Evolutionary conservation across 768 basidiomycete genomes (phyloP), one percentile per base, ranked within the genome.

Genomic region (Rhodotorula paludigena): DNA sequence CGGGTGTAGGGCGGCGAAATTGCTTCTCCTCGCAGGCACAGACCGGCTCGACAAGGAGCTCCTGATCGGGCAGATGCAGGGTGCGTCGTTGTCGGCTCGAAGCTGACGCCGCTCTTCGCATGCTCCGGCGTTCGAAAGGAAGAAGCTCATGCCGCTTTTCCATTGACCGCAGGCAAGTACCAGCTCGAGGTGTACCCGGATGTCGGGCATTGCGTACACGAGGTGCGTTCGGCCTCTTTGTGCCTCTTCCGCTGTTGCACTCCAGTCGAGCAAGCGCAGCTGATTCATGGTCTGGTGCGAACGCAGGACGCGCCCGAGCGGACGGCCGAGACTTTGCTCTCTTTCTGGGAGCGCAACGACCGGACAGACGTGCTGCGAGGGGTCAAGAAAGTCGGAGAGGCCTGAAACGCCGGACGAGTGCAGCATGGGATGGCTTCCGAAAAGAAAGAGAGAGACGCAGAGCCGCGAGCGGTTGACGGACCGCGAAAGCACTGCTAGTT

Each of bases 51-150:
- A 99, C 75, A 88, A 85, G 73, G 86, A 90, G 72, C 82, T 99
- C 53, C 96, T 94, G 88, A 92, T 98, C 57, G 96, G 89, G 1
- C 91, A 93, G 76, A 93, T 94, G 91, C 90, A 87, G 77, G 90
- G 87, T 75, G 35, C 55, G 73, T 35, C 23, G n/a, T n/a, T 14
- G 25, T 23, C 8, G 30, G 23, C 21, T 6, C 6, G 32, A 5
- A 30, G 4, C n/a, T 36, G 9, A 10, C 23, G 18, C 28, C 47
- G 28, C 18, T 23, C 20, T n/a, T 51, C 47, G 6, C 20, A 20
- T 28, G n/a, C n/a, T n/a, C n/a, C n/a, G n/a, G n/a, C n/a, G n/a
- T n/a, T n/a, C n/a, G n/a, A n/a, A n/a, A n/a, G n/a, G n/a, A n/a
- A n/a, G n/a, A n/a, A n/a, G n/a, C n/a, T n/a, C n/a, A n/a, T n/a